A percentile compares a stretch with the other conserved stretches of the same genome.
Evolutionary conservation across 1,284 basidiomycete species (phyloP).

Genomic region (Psilocybe mexicana): DNA sequence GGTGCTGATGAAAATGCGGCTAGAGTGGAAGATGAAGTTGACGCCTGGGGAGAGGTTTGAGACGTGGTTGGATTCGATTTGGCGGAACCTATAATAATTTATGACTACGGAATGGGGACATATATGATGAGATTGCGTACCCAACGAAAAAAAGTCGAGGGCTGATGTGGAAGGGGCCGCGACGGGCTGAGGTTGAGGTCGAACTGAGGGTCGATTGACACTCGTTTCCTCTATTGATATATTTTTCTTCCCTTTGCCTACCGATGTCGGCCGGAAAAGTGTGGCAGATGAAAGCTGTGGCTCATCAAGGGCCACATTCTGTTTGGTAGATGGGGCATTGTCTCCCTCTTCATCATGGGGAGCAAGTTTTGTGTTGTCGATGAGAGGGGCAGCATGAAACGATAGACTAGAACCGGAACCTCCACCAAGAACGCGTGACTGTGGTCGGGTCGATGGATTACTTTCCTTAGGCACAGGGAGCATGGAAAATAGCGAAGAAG

Average conservation of each 20-base stretch:
- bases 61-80: constrained; percentile 20
- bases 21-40: constrained; percentile 23
- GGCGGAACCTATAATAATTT: constrained; percentile 13
- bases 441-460: constrained; percentile 36
- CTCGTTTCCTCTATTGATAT: constrained; percentile 58
- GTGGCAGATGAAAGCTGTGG: constrained; percentile 30
- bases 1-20: constrained; percentile 65
- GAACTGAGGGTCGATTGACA: constrained; percentile 21
- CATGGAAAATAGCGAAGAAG: constrained; percentile 69
- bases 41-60: constrained; percentile 21
- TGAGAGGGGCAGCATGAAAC: constrained; percentile 41
- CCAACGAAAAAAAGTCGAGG: constrained; percentile 68
- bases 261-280: constrained; percentile 57
- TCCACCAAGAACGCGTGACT: constrained; percentile 60
- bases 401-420: constrained; percentile 60
- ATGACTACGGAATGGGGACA: constrained; percentile 7
- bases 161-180: constrained; percentile 37
- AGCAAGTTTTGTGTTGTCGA: neutral
- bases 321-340: constrained; percentile 7
- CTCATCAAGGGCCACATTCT: constrained; percentile 9
- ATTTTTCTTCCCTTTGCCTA: constrained; percentile 60
- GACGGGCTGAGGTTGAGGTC: constrained; percentile 23
- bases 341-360: constrained; percentile 8
- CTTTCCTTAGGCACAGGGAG: constrained; percentile 73
- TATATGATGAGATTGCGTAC: constrained; percentile 23